Evolutionary conservation across 768 basidiomycete genomes (phyloP), one percentile per base, ranked within the genome.

Genomic region (Galerina marginata): DNA sequence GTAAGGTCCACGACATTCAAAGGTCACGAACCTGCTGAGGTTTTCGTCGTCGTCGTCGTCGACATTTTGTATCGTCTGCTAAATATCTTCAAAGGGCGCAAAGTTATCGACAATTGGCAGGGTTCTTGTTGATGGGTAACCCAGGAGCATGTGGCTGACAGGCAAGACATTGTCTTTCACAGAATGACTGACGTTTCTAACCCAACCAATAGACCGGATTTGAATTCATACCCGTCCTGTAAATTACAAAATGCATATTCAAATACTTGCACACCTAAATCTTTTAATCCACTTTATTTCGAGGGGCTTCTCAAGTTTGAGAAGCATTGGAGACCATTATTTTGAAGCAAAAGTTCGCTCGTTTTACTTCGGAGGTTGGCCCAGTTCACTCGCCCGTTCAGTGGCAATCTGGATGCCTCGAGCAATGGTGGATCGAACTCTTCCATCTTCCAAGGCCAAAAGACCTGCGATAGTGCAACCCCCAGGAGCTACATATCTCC

Each of bases 391-490:
- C 1, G 95, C 95, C 7, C 91, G 89, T 62, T 94, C 90, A 0
- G 97, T 94, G 1, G 97, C 97, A 9, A 93, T 83, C 73, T 99
- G 96, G 54, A 99, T 97, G 6, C 91, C 90, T 51, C 97, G 83
- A 15, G 97, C 96, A 70, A 99, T 95, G 0, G 96, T 98, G 0
- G 93, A 95, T 20, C 97, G 84, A 14, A 99, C 90, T 66, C 86
- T 81, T 0, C 96, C 96, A 65, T 99, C 97, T 74, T 99, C 97
- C 72, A 99, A 83, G 0, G 93, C 90, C 16, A 99, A 79, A 26
- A 99, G 77, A n/a, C 97, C 97, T 2, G 97, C 97, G 65, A 99
- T 99, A 0, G 97, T 99, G 68, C 95, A 97, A 47, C 97, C 97
- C 57, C 96, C 97, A 0, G 97, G 97, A 40, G 97, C 96, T 98